A percentile compares a stretch with the other conserved stretches of the same genome.
Conservation (phyloP, 306 rosid genomes). For the Amphicarpaea edgeworthii region DNA sequence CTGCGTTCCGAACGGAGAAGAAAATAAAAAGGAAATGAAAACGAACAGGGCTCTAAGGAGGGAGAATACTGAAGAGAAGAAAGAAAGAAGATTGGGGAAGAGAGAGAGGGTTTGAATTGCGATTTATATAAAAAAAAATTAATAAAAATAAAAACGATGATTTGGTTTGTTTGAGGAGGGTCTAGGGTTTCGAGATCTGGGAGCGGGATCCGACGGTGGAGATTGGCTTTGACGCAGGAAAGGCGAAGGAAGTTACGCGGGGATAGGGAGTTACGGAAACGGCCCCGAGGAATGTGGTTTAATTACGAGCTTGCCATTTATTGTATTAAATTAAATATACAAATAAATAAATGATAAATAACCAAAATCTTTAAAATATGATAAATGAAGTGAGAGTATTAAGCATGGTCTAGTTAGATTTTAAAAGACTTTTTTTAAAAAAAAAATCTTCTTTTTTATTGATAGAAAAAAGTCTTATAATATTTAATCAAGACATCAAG, state of each 20-base stretch:
- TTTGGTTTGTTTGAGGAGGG: no score
- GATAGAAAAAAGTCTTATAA: no score
- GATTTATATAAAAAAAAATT: conserved; percentile 30
- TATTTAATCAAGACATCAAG: no score
- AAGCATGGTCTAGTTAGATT: no score
- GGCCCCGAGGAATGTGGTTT: not conserved
- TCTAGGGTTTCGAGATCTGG: conserved; percentile 80
- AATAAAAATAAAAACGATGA: conserved; percentile 44
- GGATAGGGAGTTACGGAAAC: not conserved
- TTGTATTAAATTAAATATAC: no score
- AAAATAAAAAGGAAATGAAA: not conserved
- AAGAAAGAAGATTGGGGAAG: not conserved
- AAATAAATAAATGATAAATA: no score
- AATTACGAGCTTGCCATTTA: conserved; percentile 32
- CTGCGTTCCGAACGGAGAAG: not conserved
- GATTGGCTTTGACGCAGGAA: conserved; percentile 51
- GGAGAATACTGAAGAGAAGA: not conserved
- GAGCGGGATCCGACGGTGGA: conserved; percentile 56
- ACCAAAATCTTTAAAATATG: no score
- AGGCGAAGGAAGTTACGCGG: conserved; percentile 64
- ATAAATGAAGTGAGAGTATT: no score
- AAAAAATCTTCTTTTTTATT: no score
- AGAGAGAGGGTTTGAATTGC: conserved; percentile 39
- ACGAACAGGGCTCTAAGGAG: not conserved
- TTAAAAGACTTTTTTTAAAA: no score